Base-by-base conservation (phyloP, 2,329 filamentous ascomycete species). In the Talaromyces sp. region DNA sequence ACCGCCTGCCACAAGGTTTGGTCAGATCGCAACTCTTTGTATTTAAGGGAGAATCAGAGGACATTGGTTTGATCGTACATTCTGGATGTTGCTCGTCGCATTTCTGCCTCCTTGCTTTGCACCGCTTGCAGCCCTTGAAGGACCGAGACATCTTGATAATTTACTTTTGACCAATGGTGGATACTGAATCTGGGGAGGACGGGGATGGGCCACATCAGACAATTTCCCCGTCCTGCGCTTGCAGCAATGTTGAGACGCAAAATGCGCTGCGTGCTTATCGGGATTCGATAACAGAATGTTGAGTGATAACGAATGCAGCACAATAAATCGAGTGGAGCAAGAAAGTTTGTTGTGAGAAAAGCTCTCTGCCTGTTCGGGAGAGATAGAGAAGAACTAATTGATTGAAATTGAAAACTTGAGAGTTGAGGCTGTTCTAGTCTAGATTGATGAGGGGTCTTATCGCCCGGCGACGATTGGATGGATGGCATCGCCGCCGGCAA, bases 51-150 rank as follows among this genome's bases (percentile, higher is more conserved):
- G 41, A 24, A 7, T 13, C 27, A 52, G 3, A 24, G 16, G 14
- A 43, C 9, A 33, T 16, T n/a, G 19, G 16, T 14, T n/a, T 7
- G 37, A 24, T 41, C 65, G 47, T 66, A 70, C 79, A 81, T 58
- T 68, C 72, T 31, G 79, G 79, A 65, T 75, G 74, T 60, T 73
- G 71, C 69, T 81, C 79, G 67, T 81, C 78, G 71, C 79, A 81
- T 76, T 81, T 81, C 67, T 81, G 77, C 62, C 79, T 76, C 43
- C 79, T 77, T 58, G 75, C 72, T 71, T 79, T 80, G 76, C 78
- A 80, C 70, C 78, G 74, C 67, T 75, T 76, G 71, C 78, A 80
- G n/a, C 78, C 78, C 60, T 72, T 75, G 60, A 79, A 78, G 11
- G 78, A 80, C 67, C 77, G 76, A 70, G 77, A 76, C 75, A 78